phyloP scores from a whole-genome alignment of 225 moss, liverwort and hornwort species.

The Ulota crispa region DNA sequence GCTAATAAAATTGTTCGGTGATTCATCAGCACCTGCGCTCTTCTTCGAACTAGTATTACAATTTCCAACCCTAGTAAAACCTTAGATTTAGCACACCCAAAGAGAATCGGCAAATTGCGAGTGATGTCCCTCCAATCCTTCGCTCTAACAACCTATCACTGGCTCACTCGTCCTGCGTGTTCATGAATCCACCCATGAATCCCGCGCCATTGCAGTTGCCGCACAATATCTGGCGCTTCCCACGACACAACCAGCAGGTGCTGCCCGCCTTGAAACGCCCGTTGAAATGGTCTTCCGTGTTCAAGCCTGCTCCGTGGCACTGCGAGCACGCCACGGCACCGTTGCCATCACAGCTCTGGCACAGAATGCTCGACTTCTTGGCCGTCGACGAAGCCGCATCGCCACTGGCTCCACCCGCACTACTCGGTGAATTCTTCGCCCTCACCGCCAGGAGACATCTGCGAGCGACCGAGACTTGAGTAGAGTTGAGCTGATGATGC shows the following conservation, averaged over 20 bases:
- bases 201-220: conserved; percentile 95
- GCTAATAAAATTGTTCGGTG: conserved; percentile 8
- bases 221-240: conserved; percentile 91
- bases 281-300: conserved; percentile 69
- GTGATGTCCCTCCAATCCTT: background rate
- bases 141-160: background rate
- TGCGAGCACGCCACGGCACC: conserved; percentile 86
- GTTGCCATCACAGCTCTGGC: conserved; percentile 59
- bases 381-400: conserved; percentile 7
- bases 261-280: conserved; percentile 82
- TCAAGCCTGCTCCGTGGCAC: conserved; percentile 73
- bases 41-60: conserved; percentile 34
- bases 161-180: conserved; percentile 83
- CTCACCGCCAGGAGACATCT: conserved; percentile 6
- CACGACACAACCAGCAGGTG: conserved; percentile 92
- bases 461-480: conserved; percentile 30
- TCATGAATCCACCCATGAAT: conserved; percentile 95
- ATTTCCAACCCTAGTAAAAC: conserved; percentile 32
- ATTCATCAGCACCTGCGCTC: conserved; percentile 30
- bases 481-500: background rate
- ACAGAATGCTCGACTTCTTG: conserved; percentile 28
- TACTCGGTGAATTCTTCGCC: conserved; percentile 33
- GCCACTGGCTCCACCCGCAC: conserved; percentile 12
- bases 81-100: conserved; percentile 19
- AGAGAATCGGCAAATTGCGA: conserved; percentile 1